Percentiles rank a stretch among this genome's conserved stretches.
phyloP scores from a whole-genome alignment of 163 green algal species.

The Scenedesmus sp. region DNA sequence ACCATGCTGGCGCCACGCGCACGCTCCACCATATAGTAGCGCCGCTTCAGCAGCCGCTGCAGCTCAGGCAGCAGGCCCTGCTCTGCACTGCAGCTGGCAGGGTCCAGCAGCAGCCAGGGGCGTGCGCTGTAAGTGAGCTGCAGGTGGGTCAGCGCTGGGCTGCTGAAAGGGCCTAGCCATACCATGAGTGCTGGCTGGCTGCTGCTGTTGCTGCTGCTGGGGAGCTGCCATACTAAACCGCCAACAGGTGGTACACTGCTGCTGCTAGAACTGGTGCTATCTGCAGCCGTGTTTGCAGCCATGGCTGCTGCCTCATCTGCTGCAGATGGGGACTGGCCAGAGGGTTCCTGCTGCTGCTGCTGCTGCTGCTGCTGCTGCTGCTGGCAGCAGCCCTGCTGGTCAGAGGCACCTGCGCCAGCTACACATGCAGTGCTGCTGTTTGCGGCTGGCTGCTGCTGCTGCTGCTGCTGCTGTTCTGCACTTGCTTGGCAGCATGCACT shows the following conservation, averaged over 20 bases:
- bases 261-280: not conserved
- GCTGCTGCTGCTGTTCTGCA: not conserved
- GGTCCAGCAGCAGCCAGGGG: conserved; percentile 53
- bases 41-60: conserved; percentile 70
- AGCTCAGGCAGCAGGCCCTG: conserved; percentile 69
- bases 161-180: conserved; percentile 31
- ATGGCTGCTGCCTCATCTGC: not conserved
- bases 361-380: conserved; percentile 34
- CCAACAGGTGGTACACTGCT: conserved; percentile 51
- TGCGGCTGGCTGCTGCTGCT: not conserved
- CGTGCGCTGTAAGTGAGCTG: conserved; percentile 62
- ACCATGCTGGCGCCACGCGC: conserved; percentile 90
- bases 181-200: conserved; percentile 39
- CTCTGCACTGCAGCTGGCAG: conserved; percentile 4
- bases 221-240: conserved; percentile 72
- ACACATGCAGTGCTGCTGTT: not conserved
- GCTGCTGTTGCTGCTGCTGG: conserved; percentile 39
- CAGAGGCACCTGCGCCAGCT: not conserved
- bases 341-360: conserved; percentile 31
- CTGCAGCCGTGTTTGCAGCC: not conserved
- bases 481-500: not conserved
- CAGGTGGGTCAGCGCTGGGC: conserved; percentile 56
- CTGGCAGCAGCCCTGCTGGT: not conserved
- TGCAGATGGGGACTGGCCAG: conserved; percentile 37
- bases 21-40: conserved; percentile 94